These are phyloP conservation scores for Chlorociboria aeruginascens DNA, from an alignment of 495 filamentous ascomycete species.

Conservation along the genomic window DNA sequence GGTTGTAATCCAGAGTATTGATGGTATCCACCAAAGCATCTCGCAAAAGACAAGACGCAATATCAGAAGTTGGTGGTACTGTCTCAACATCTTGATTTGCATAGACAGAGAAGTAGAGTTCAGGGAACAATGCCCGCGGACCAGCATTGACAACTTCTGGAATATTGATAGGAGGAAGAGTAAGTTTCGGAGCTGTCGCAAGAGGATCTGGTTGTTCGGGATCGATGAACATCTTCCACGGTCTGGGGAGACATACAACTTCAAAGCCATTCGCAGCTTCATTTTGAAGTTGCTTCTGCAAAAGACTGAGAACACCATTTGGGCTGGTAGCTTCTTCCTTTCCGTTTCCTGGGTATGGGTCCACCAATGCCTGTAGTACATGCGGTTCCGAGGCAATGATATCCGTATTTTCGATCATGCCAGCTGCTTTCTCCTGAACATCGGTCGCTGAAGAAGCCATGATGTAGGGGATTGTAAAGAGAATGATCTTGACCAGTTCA, in stretches of 20 bases:
- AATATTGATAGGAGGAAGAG: constrained; percentile 61
- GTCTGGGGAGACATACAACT: constrained; percentile 69
- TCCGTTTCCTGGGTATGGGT: constrained; percentile 58
- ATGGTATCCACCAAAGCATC: constrained; percentile 88
- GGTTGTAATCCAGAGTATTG: constrained; percentile 87
- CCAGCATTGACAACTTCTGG: constrained; percentile 66
- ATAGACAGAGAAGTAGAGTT: constrained; percentile 89
- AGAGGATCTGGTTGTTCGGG: constrained; percentile 41
- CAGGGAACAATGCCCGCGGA: constrained; percentile 68
- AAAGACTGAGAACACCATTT: constrained; percentile 64
- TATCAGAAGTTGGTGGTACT: constrained; percentile 62
- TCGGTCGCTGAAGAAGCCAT: constrained; percentile 57
- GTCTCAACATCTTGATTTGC: constrained; percentile 82
- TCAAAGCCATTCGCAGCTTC: constrained; percentile 63
- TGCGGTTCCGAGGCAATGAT: constrained; percentile 81
- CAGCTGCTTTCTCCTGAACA: constrained; percentile 54
- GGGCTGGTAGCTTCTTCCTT: constrained; percentile 37
- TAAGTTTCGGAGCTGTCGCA: constrained; percentile 51
- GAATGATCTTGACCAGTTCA: constrained; percentile 90
- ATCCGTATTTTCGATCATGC: constrained; percentile 83
- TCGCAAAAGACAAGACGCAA: constrained; percentile 70
- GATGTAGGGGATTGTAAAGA: constrained; percentile 85
- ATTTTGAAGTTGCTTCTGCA: constrained; percentile 73
- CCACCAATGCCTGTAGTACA: constrained; percentile 67
- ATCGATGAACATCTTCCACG: constrained; percentile 54